Evolutionary conservation across 495 filamentous ascomycete species (phyloP), one percentile per base, ranked within the genome.

Genomic region (Penicillium lividum): DNA sequence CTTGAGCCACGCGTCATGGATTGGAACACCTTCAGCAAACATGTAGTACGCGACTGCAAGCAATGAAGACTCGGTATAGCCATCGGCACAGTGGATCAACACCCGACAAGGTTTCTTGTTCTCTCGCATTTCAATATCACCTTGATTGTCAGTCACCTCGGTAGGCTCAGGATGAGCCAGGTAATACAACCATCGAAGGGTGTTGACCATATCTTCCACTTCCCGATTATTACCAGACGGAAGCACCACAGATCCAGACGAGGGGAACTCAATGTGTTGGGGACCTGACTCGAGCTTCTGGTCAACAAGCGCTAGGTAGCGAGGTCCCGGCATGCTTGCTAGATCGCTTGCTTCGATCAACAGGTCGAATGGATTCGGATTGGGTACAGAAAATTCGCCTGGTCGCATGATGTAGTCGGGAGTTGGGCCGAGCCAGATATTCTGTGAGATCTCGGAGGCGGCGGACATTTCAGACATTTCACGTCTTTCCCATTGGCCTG

Each of bases 381-480:
- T 60, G 13, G 70, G 58, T 18, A 59, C 53, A n/a, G 60, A 59
- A 22, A 60, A 66, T 7, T 53, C 36, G 11, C 62, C 65, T 25
- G 67, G 58, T 53, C 58, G 59, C 31, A 71, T 51, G 6, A 77
- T 67, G 10, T 82, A 80, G 62, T 97, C 93, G 0, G 92, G 91
- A 1, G 90, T 95, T 4, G 92, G 89, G 0, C 94, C 94, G 47
- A 97, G 78, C 86, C 88, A 98, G 22, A 97, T 90, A 72, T 96
- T 97, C 57, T 80, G 75, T 25, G 89, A 84, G 46, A 97, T 93
- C 70, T 96, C 91, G 3, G 92, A 90, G 10, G 92, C 89, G 58
- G 83, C 84, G 3, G 93, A 92, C 93, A 98, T 97, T 54, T 80
- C 79, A 70, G 86, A 90, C 94, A 98, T 98, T 69, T 98, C 94